Evolutionary conservation across 192 early-diverging fungal species (phyloP).

Genomic region (Paraglomus occultum): DNA sequence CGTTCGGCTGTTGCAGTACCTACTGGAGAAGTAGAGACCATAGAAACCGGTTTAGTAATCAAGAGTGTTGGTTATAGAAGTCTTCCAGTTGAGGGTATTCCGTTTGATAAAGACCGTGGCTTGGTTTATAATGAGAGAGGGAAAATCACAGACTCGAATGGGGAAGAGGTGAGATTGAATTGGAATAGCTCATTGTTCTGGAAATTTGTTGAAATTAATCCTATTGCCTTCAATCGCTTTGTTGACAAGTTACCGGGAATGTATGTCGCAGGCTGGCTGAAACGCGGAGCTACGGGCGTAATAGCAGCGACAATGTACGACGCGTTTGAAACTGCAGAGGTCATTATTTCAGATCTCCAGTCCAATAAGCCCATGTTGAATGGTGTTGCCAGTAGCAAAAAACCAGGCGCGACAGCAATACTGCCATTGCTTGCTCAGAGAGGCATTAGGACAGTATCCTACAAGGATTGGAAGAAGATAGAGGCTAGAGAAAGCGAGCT

Average conservation of each 20-base stretch:
- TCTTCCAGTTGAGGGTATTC: slow-evolving; percentile 61
- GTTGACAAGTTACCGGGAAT: slow-evolving; percentile 57
- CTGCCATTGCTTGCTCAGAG: slow-evolving; percentile 37
- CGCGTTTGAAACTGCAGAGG: slow-evolving; percentile 86
- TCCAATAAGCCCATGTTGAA: slow-evolving; percentile 45
- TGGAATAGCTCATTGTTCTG: neutral
- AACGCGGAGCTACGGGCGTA: slow-evolving; percentile 89
- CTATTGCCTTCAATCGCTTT: slow-evolving; percentile 8
- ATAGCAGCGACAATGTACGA: slow-evolving; percentile 95
- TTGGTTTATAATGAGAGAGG: slow-evolving; percentile 84
- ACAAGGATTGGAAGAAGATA: slow-evolving; percentile 79
- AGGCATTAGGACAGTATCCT: slow-evolving; percentile 54
- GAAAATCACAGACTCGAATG: slow-evolving; percentile 52
- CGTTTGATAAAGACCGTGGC: slow-evolving; percentile 69
- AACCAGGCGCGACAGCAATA: slow-evolving; percentile 29
- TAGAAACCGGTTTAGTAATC: slow-evolving; percentile 69
- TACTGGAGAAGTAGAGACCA: slow-evolving; percentile 57
- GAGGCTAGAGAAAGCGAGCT: slow-evolving; percentile 68
- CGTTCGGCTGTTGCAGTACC: slow-evolving; percentile 51
- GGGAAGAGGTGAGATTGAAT: slow-evolving; percentile 34
- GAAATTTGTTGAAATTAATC: neutral
- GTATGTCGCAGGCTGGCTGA: slow-evolving; percentile 95
- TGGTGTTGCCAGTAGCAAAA: neutral
- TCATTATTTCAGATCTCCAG: slow-evolving; percentile 61
- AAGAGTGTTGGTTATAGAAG: slow-evolving; percentile 89